Evolutionary conservation across 176 grass and related monocot species (phyloP).

Genomic region (Oryza nivara): DNA sequence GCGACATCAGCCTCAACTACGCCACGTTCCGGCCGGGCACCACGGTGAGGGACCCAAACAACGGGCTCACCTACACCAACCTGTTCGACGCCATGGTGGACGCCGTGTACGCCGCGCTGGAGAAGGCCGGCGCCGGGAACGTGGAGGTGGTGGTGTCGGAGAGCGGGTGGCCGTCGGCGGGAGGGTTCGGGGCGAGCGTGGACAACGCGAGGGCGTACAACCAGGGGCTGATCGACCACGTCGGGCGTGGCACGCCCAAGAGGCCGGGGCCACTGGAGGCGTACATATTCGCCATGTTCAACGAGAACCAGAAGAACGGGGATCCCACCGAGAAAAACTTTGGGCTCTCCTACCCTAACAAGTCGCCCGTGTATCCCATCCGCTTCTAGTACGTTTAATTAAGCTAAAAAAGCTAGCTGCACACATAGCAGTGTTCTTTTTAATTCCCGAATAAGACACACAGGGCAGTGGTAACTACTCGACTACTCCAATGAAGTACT

Average conservation of each 20-base stretch:
- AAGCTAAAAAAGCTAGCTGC: no score
- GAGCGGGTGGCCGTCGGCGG: slow-evolving; percentile 74
- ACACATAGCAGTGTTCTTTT: no score
- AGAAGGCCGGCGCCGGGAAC: slow-evolving; percentile 46
- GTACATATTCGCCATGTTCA: slow-evolving; percentile 76
- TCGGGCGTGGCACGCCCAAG: slow-evolving; percentile 50
- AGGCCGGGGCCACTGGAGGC: slow-evolving; percentile 36
- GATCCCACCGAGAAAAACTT: slow-evolving; percentile 52
- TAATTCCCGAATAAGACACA: no score
- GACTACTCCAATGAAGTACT: no score
- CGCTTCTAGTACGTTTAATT: slow-evolving; percentile 11
- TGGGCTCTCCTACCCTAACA: slow-evolving; percentile 51
- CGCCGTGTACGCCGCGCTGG: slow-evolving; percentile 50
- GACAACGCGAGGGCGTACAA: slow-evolving; percentile 66
- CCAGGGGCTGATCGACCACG: slow-evolving; percentile 63
- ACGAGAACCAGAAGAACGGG: slow-evolving; percentile 60
- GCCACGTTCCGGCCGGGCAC: slow-evolving; percentile 55
- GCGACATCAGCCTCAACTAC: no score
- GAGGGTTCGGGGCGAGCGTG: slow-evolving; percentile 38
- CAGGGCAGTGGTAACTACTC: no score
- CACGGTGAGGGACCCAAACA: slow-evolving; percentile 35
- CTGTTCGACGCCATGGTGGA: slow-evolving; percentile 75
- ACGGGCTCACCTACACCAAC: slow-evolving; percentile 47
- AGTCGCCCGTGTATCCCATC: slow-evolving; percentile 50
- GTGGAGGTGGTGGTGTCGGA: slow-evolving; percentile 57